Evolutionary conservation across 805 yeast species (phyloP).

Genomic region (Starmerella sirachaensis): DNA sequence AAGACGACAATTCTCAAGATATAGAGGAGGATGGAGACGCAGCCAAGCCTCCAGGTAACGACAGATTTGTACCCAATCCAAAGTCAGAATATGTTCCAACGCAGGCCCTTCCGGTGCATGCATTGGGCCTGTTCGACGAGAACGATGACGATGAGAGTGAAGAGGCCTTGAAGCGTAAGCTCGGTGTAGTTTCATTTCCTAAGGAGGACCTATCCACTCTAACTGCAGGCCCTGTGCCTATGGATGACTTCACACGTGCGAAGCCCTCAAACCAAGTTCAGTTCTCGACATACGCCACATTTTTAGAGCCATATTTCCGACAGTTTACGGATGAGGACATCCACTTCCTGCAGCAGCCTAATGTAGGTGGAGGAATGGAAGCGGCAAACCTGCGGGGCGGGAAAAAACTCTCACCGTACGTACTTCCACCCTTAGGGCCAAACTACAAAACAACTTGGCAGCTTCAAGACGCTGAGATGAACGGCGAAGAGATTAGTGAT

Average conservation of each 20-base stretch:
- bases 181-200: constrained; percentile 87
- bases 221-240: constrained; percentile 82
- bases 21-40: constrained; percentile 1
- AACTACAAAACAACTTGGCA: constrained; percentile 76
- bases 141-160: constrained; percentile 58
- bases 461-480: constrained; percentile 17
- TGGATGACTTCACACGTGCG: constrained; percentile 68
- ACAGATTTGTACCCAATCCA: constrained; percentile 44
- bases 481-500: constrained; percentile 9
- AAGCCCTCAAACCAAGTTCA: constrained; percentile 88
- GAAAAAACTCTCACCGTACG: constrained; percentile 42
- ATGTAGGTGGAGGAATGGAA: constrained; percentile 31
- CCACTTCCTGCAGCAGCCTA: constrained; percentile 52
- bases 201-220: constrained; percentile 57
- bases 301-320: constrained; percentile 75
- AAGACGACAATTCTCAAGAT: constrained; percentile 1
- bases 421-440: constrained; percentile 78
- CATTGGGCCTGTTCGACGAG: constrained; percentile 57
- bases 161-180: constrained; percentile 61
- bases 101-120: constrained; percentile 55
- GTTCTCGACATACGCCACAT: constrained; percentile 73
- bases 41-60: constrained; percentile 19
- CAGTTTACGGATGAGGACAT: constrained; percentile 70
- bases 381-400: constrained; percentile 23
- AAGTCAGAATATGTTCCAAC: constrained; percentile 63